phyloP scores from a whole-genome alignment of 371 early-diverging fungal genomes.

The Vairimorpha necatrix region DNA sequence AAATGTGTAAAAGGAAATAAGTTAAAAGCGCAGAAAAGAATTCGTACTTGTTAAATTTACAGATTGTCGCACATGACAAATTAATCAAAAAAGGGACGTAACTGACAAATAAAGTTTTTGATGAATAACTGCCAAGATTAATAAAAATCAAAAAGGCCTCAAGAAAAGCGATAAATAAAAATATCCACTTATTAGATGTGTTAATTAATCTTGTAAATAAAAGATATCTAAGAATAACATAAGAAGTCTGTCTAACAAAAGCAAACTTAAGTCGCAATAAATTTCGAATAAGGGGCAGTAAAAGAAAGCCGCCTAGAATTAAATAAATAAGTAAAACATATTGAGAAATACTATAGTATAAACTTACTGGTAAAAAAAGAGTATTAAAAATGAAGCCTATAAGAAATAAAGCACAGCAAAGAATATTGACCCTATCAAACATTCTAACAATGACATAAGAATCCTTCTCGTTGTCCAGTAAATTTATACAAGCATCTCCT shows the following conservation, averaged over 20 bases:
- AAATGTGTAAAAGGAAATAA: background rate
- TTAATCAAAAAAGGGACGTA: background rate
- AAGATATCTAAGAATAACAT: background rate
- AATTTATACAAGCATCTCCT: slow-evolving; percentile 25
- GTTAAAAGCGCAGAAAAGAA: background rate
- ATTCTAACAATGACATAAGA: slow-evolving; percentile 31
- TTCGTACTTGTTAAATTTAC: too few relatives aligned
- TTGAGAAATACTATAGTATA: background rate
- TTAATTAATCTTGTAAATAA: background rate
- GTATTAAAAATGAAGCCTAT: background rate
- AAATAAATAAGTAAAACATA: background rate
- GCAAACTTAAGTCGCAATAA: background rate
- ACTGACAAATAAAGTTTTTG: too few relatives aligned
- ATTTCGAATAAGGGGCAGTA: background rate
- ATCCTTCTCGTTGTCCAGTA: slow-evolving; percentile 24
- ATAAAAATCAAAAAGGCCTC: too few relatives aligned
- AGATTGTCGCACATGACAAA: too few relatives aligned
- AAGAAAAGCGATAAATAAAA: too few relatives aligned
- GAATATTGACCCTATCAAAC: slow-evolving; percentile 33
- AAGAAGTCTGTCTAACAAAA: background rate
- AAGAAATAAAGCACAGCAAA: background rate
- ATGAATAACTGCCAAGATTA: too few relatives aligned
- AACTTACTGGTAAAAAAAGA: background rate
- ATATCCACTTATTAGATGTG: background rate
- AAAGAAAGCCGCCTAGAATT: background rate